Base-by-base conservation (phyloP, 1,139 yeast species). In the Yamadazyma dendronema region DNA sequence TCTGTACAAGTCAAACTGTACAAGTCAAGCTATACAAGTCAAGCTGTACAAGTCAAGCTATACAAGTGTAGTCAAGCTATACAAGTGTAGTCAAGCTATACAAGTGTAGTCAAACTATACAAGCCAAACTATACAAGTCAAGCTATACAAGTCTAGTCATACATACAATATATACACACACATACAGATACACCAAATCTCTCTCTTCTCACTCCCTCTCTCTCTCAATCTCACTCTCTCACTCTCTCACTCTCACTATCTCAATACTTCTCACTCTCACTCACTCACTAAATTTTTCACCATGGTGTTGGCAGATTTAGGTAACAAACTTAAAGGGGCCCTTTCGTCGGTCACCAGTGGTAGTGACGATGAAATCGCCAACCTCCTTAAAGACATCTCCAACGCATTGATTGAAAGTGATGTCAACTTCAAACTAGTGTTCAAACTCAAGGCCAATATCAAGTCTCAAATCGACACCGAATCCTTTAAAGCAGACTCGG, bases 251-350 rank as follows among this genome's bases (percentile, higher is more conserved):
- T 19, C 6, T 19, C 9, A 19, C 22, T 32, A 22, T 14, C 24
- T 15, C 15, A 13, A 6, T 4, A 5, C 19, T 17, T 13, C 19
- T 12, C n/a, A 9, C 17, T 25, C 24, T 31, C 30, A n/a, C 28
- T 34, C 36, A 27, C 34, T 26, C 31, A 22, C 36, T 11, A 4
- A 17, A 9, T 27, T 17, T 13, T 25, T 25, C 36, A 33, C 9
- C 36, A 90, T 92, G 97, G 97, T 92, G 53, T 79, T 92, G 55
- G 96, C 96, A 44, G 97, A 92, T 64, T 74, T 92, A 48, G 97
- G 98, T 27, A 73, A 86, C 47, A 81, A 95, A 45, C 84, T 92
- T 59, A 87, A 58, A 77, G 89, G 57, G 60, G 90, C 63, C 67
- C 80, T 92, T 37, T 77, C 95, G 10, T 71, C 67, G 32, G 83